Evolutionary conservation across 2,329 filamentous ascomycete genomes (phyloP).

Genomic region (Paracorniculantispora psalliotae): DNA sequence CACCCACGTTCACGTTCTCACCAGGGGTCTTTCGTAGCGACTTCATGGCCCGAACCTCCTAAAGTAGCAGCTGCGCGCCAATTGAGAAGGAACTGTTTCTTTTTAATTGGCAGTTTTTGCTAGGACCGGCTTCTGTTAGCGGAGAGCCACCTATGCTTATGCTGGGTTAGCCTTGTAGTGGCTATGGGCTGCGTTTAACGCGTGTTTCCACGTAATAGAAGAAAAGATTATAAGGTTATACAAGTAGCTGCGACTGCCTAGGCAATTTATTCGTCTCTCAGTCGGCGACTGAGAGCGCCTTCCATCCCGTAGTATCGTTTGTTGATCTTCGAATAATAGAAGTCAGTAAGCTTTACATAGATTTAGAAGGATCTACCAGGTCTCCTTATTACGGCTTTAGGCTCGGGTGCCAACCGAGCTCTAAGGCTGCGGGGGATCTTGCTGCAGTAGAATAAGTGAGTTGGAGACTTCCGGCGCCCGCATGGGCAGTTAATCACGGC

Average conservation of each 20-base stretch:
- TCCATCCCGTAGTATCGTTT: background rate
- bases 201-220: background rate
- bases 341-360: background rate
- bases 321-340: constrained; percentile 7
- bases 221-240: background rate
- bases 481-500: background rate
- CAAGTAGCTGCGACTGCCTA: background rate
- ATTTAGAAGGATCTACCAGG: background rate
- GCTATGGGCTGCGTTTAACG: background rate
- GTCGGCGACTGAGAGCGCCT: background rate
- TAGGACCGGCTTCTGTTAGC: background rate
- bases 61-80: background rate
- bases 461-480: constrained; percentile 3
- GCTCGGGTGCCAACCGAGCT: constrained; percentile 1
- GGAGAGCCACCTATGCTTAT: background rate
- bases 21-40: background rate
- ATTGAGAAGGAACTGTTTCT: background rate
- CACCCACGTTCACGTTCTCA: constrained; percentile 1
- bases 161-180: background rate
- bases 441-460: too few species aligned
- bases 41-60: background rate
- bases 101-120: background rate
- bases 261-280: background rate
- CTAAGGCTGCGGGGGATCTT: constrained; percentile 7
- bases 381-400: constrained; percentile 2